Base-by-base conservation (phyloP, 2,329 filamentous ascomycete genomes). In the Sarocladium kiliense region DNA sequence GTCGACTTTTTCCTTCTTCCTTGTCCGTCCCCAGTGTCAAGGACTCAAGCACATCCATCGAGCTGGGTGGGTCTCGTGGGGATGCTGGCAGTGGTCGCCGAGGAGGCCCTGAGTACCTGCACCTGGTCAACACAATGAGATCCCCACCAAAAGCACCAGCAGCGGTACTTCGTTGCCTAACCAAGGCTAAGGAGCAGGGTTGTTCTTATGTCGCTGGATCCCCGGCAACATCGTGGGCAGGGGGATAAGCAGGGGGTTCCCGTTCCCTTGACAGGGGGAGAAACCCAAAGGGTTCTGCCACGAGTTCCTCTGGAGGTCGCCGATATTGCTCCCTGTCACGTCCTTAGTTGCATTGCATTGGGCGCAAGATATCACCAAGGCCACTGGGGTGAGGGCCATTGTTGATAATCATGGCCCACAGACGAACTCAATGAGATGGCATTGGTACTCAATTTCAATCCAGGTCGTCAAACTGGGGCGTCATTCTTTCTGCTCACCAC, bases 261-360 rank as follows among this genome's bases (percentile, higher is more conserved):
- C 12, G 44, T 36, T 36, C 23, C 47, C 47, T 27, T 51, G 12
- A 7, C 12, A 21, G 44, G 44, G 44, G 10, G 19, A 12, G 41
- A 9, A 10, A 45, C 23, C 44, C 21, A 11, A 30, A 30, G 44
- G 26, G n/a, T 30, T 32, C 27, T 51, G 27, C 47, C 47, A 51
- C 47, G 27, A 51, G 47, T 21, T 51, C 47, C 21, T 32, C n/a
- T 21, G 3, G 10, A 34, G 47, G 27, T 36, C 27, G 47, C 47
- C 47, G 27, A 51, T 47, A 47, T 21, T 44, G 21, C 44, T 47
- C 44, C 44, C 44, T 47, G 44, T 47, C 25, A 18, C 25, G 14
- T n/a, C 21, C n/a, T 27, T 27, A 18, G 6, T 47, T 26, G 30
- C 30, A 32, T n/a, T n/a, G n/a, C 41, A 19, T 44, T 44, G 25